Evolutionary conservation across 2,329 filamentous ascomycete genomes (phyloP).

Genomic region (Achaetomium macrosporum): DNA sequence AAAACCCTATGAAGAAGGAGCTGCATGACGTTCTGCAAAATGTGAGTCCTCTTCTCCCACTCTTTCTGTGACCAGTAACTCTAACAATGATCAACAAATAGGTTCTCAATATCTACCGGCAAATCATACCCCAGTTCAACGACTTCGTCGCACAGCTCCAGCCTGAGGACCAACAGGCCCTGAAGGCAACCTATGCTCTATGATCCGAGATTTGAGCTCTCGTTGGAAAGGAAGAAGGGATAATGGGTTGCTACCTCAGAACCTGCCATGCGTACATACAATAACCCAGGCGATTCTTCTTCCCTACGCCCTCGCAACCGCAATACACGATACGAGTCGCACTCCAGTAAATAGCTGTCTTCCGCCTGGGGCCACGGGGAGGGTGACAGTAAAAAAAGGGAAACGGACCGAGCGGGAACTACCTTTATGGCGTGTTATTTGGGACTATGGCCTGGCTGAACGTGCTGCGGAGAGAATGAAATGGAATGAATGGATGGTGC

Average conservation of each 20-base stretch:
- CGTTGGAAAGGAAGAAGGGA: not conserved
- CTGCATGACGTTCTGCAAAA: conserved; percentile 69
- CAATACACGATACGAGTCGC: too few relatives aligned
- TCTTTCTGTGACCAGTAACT: not conserved
- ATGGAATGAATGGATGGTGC: too few relatives aligned
- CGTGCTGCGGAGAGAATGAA: too few relatives aligned
- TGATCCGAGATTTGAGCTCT: conserved; percentile 17
- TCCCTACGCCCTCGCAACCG: too few relatives aligned
- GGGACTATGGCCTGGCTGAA: too few relatives aligned
- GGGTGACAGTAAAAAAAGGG: too few relatives aligned
- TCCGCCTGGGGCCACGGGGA: too few relatives aligned
- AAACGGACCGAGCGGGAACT: too few relatives aligned
- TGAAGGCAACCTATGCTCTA: conserved; percentile 45
- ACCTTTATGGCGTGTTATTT: too few relatives aligned
- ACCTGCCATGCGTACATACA: too few relatives aligned
- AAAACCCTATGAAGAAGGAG: conserved; percentile 56
- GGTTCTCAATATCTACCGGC: conserved; percentile 51
- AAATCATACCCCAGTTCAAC: conserved; percentile 54
- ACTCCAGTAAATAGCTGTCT: too few relatives aligned
- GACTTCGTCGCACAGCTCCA: conserved; percentile 49
- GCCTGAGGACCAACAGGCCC: conserved; percentile 43
- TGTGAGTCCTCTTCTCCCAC: conserved; percentile 43
- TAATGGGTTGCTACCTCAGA: not conserved
- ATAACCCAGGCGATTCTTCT: too few relatives aligned
- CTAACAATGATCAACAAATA: conserved; percentile 23